phyloP scores from a whole-genome alignment of 2,329 filamentous ascomycete genomes.

The Curvularia hawaiiensis region DNA sequence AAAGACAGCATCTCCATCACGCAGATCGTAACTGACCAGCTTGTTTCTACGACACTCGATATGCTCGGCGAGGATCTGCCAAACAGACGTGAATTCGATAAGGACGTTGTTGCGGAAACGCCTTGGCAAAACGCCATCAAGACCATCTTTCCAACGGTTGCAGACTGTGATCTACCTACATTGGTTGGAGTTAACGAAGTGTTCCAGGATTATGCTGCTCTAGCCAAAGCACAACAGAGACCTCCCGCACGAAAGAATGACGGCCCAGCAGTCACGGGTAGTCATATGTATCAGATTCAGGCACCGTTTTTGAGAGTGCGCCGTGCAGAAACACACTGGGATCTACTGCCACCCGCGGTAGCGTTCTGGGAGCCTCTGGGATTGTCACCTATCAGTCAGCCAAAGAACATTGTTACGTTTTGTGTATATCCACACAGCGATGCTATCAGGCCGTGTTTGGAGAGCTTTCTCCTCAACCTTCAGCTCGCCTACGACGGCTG shows the following conservation, averaged over 20 bases:
- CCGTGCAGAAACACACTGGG: slow-evolving; percentile 70
- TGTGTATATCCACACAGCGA: slow-evolving; percentile 72
- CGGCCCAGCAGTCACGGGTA: slow-evolving; percentile 29
- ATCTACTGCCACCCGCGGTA: slow-evolving; percentile 75
- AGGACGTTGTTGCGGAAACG: slow-evolving; percentile 26
- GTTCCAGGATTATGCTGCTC: slow-evolving; percentile 46
- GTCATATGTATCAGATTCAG: slow-evolving; percentile 56
- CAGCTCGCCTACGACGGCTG: slow-evolving; percentile 74
- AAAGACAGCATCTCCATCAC: slow-evolving; percentile 69
- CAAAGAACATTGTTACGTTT: slow-evolving; percentile 72
- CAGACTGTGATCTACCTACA: slow-evolving; percentile 39
- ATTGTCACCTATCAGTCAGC: slow-evolving; percentile 70
- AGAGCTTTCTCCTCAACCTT: slow-evolving; percentile 69
- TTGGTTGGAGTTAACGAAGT: slow-evolving; percentile 52
- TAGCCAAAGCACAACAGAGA: slow-evolving; percentile 44
- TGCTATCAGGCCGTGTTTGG: slow-evolving; percentile 65
- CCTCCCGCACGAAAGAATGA: slow-evolving; percentile 42
- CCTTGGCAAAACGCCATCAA: slow-evolving; percentile 34
- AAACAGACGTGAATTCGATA: background rate
- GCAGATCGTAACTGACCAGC: slow-evolving; percentile 74
- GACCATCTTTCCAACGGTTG: slow-evolving; percentile 37
- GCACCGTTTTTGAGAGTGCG: slow-evolving; percentile 75
- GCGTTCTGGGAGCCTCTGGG: slow-evolving; percentile 83
- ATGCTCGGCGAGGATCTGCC: slow-evolving; percentile 31
- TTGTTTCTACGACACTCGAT: slow-evolving; percentile 58